These are phyloP conservation scores for Tanacetum coccineum DNA, from an alignment of 129 eudicot species.

Conservation along the genomic window DNA sequence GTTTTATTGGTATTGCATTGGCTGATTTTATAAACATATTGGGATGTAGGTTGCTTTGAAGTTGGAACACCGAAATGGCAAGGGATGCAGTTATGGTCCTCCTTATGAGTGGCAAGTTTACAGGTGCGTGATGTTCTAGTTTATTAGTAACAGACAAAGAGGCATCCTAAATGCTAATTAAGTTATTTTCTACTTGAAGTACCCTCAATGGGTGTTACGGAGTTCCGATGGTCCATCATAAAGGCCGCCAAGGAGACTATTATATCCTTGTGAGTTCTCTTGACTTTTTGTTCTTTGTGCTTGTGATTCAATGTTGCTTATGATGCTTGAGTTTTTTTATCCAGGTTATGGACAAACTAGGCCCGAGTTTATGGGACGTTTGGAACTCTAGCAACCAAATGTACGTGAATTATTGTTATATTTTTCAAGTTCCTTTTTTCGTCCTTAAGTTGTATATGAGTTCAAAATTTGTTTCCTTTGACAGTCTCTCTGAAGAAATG, in stretches of 20 bases:
- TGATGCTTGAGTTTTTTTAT: not conserved
- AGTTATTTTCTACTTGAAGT: conserved; percentile 28
- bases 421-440: not conserved
- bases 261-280: conserved; percentile 63
- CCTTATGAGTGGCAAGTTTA: conserved; percentile 95
- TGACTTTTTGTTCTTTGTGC: not conserved
- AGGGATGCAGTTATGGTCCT: conserved; percentile 89
- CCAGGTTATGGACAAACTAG: conserved; percentile 93
- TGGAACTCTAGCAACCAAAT: conserved; percentile 73
- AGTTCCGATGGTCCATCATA: conserved; percentile 78
- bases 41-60: conserved; percentile 68
- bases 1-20: not conserved
- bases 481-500: conserved; percentile 82
- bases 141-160: not conserved
- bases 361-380: conserved; percentile 96
- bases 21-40: not conserved
- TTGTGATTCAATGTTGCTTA: not conserved
- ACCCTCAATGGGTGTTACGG: conserved; percentile 80
- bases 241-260: conserved; percentile 88
- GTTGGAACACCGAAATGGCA: conserved; percentile 81
- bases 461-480: not conserved
- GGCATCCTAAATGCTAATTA: not conserved
- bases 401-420: conserved; percentile 28
- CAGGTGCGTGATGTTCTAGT: conserved; percentile 35
- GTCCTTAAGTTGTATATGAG: not conserved